phyloP scores from a whole-genome alignment of 305 asterid genomes.

The Fraxinus angustifolia region DNA sequence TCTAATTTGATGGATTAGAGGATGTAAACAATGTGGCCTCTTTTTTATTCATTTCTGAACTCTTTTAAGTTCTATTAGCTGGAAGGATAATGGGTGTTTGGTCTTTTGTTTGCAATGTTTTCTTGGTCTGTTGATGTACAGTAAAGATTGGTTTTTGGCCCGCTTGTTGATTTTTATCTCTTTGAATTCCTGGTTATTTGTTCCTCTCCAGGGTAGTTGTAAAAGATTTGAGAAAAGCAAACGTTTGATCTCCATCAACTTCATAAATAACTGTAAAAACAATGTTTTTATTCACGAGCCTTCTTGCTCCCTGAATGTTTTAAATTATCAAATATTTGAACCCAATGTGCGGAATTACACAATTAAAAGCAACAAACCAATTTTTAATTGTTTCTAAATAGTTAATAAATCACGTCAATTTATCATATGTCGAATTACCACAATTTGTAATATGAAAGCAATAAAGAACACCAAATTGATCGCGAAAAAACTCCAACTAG shows the following conservation, averaged over 20 bases:
- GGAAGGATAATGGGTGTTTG: background rate
- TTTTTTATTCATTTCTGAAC: background rate
- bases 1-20: constrained; percentile 2
- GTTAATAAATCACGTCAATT: background rate
- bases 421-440: too few species aligned
- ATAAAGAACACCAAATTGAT: background rate
- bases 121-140: constrained; percentile 25
- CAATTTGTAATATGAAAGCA: background rate
- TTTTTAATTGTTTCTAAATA: background rate
- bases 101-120: constrained; percentile 3
- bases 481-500: background rate
- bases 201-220: background rate
- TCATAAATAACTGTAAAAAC: background rate
- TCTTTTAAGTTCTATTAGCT: background rate
- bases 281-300: background rate
- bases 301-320: background rate
- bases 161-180: constrained; percentile 1
- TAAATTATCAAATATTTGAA: too few species aligned
- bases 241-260: background rate
- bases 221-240: background rate
- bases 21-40: constrained; percentile 10
- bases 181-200: background rate
- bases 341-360: background rate
- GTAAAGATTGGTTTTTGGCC: constrained; percentile 13
- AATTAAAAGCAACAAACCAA: too few species aligned